Base-by-base conservation (phyloP, 148 eudicot genomes). In the Limonium bicolor region DNA sequence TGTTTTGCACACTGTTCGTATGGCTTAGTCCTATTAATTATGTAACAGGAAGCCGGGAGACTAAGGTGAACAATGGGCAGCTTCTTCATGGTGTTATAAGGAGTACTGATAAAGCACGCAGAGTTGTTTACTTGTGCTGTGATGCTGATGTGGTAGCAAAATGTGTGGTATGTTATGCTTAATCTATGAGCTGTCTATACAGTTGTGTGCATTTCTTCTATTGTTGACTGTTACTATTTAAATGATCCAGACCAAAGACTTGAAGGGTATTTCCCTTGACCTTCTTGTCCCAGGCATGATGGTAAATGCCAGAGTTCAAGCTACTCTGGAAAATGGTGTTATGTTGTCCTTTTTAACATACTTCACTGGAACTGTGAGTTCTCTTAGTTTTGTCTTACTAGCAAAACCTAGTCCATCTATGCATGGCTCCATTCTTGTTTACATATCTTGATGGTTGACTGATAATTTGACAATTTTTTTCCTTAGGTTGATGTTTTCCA, bases 221-320 rank as follows among this genome's bases (percentile, higher is more conserved):
- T 13, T 3, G 20, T 53, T 63, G 29, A 3, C 8, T 47, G 33
- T 48, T 46, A 20, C 46, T 20, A 15, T 9, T 45, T 20, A 36
- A 14, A 23, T 22, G n/a, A 46, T 20, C 42, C 90, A 84, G 93
- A 77, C 77, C 33, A 84, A 62, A 56, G 95, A 90, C 54, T 84
- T 80, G 24, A 90, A 80, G 73, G 97, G 95, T 65, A 70, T 90
- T 49, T 81, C 97, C 43, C 70, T 84, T 33, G 95, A 90, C 76
- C 77, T 80, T 65, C 95, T 90, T 27, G 74, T 84, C 61, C 97
- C 97, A 26, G 97, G 95, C 66, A 90, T 84, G 97, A 70, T 84
- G 97, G 93, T 90, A 32, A 80, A 71, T 67, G 87, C 93, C 32
- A 71, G 70, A 29, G 77, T 84, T 59, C 74, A 70, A 14, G 56